These are phyloP conservation scores for Picocystis salinarum DNA, from an alignment of 139 green algal genomes.

Conservation along the genomic window DNA sequence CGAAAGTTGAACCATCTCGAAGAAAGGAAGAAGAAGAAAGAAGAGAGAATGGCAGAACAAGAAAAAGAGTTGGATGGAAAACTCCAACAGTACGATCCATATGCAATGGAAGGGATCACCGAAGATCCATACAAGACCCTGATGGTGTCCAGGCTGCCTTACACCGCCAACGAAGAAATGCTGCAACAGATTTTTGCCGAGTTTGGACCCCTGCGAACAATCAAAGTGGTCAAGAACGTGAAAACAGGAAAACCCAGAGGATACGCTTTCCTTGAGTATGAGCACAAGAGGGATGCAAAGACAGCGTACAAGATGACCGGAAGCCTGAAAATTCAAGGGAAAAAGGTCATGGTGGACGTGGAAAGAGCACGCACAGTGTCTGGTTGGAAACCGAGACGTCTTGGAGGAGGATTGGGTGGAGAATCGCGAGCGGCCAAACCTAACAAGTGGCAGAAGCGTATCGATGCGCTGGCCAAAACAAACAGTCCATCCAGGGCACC, in stretches of 20 bases:
- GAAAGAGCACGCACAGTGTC: conserved; percentile 69
- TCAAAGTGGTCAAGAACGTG: conserved; percentile 52
- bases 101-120: too few relatives aligned
- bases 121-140: conserved; percentile 77
- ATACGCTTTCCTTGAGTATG: conserved; percentile 79
- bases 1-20: too few relatives aligned
- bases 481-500: too few relatives aligned
- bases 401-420: conserved; percentile 59
- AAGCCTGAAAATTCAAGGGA: conserved; percentile 54
- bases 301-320: conserved; percentile 68
- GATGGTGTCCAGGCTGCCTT: conserved; percentile 52
- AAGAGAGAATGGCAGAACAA: too few relatives aligned
- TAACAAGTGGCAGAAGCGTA: too few relatives aligned
- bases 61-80: too few relatives aligned
- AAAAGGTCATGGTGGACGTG: conserved; percentile 59
- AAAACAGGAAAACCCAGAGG: conserved; percentile 45
- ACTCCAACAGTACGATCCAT: too few relatives aligned
- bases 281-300: conserved; percentile 85
- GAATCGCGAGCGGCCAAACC: conserved; percentile 35
- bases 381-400: conserved; percentile 49
- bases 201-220: conserved; percentile 58
- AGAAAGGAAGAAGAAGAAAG: too few relatives aligned
- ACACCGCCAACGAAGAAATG: conserved; percentile 60
- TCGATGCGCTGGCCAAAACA: too few relatives aligned
- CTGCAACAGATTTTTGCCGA: conserved; percentile 65